phyloP scores from a whole-genome alignment of 139 green algal species.

The Chlorella sp. region DNA sequence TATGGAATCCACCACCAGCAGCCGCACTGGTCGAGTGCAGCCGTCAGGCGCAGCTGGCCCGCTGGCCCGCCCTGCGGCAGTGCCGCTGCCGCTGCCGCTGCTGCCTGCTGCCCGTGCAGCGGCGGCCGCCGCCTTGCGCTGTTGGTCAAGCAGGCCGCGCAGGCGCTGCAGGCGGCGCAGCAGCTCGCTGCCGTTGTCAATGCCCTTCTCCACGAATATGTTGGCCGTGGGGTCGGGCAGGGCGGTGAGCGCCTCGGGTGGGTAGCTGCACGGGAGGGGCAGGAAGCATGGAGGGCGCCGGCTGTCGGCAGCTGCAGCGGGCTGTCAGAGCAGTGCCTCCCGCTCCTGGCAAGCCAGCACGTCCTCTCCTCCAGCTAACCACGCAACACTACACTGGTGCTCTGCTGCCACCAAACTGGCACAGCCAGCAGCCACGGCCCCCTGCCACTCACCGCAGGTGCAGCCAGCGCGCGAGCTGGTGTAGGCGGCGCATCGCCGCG shows the following conservation, averaged over 20 bases:
- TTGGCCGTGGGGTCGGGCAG: slow-evolving; percentile 42
- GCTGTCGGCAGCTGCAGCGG: too few species aligned
- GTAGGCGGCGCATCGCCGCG: slow-evolving; percentile 49
- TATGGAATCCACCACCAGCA: slow-evolving; percentile 84
- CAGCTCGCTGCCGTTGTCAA: slow-evolving; percentile 51
- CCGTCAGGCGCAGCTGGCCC: not conserved
- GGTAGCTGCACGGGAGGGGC: not conserved
- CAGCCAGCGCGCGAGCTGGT: slow-evolving; percentile 37
- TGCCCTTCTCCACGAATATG: slow-evolving; percentile 57
- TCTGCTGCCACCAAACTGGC: too few species aligned
- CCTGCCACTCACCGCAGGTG: slow-evolving; percentile 1
- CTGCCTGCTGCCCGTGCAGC: not conserved
- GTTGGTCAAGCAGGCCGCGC: slow-evolving; percentile 3
- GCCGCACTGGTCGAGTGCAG: slow-evolving; percentile 35
- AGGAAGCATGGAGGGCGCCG: too few species aligned
- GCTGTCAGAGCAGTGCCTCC: too few species aligned
- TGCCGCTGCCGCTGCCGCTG: not conserved
- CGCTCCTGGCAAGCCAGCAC: too few species aligned
- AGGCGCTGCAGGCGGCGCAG: slow-evolving; percentile 44
- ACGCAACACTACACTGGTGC: too few species aligned
- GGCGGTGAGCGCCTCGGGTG: slow-evolving; percentile 8
- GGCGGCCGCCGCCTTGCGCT: not conserved
- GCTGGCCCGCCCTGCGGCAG: not conserved
- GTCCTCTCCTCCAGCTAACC: too few species aligned
- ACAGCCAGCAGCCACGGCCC: too few species aligned